These are phyloP conservation scores for Solanum pennellii DNA, from an alignment of 257 asterid genomes.

Conservation along the genomic window DNA sequence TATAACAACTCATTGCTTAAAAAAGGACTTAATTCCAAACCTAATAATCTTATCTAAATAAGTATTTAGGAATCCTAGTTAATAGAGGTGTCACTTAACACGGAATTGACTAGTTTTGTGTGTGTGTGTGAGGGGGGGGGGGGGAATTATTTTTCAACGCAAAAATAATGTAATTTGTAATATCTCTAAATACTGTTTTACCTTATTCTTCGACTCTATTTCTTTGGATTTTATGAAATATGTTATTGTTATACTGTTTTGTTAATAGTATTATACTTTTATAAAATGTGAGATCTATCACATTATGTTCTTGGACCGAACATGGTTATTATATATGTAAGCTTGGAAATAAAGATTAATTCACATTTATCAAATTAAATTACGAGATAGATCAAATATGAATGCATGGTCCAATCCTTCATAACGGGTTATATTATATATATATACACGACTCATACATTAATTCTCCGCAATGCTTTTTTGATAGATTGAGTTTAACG, in stretches of 20 bases:
- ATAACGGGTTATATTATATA: too few relatives aligned
- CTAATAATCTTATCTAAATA: not conserved
- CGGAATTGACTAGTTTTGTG: not conserved
- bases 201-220: too few relatives aligned
- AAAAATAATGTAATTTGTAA: not conserved
- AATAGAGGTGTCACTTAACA: not conserved
- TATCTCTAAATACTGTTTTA: not conserved
- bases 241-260: too few relatives aligned
- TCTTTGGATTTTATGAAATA: not conserved
- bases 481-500: not conserved
- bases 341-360: not conserved
- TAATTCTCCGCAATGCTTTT: not conserved
- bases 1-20: not conserved
- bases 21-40: not conserved
- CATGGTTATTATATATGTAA: not conserved
- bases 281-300: not conserved
- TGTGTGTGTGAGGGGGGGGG: too few relatives aligned
- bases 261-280: too few relatives aligned
- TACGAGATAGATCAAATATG: not conserved
- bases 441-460: not conserved
- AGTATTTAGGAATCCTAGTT: not conserved
- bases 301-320: not conserved
- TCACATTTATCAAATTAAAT: not conserved
- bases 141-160: not conserved
- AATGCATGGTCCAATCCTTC: not conserved